Evolutionary conservation across 225 moss, liverwort and hornwort genomes (phyloP).

Genomic region (Sphagnum tenellum): DNA sequence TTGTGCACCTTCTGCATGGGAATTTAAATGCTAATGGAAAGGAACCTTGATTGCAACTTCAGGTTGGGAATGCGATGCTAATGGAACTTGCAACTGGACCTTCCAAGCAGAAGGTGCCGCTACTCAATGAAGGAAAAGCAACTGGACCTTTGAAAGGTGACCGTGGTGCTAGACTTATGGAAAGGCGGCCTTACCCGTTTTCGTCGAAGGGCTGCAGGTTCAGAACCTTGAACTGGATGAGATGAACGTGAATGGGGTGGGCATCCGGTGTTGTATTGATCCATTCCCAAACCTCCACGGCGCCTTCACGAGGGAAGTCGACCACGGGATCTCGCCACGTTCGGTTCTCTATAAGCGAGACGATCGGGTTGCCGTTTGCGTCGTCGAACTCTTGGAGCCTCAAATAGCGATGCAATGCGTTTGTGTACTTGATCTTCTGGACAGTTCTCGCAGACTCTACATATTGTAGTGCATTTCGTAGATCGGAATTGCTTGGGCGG

Average conservation of each 20-base stretch:
- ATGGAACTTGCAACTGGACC: background rate
- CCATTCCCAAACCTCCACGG: slow-evolving; percentile 24
- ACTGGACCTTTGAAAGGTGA: background rate
- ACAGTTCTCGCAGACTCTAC: no score
- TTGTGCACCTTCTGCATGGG: no score
- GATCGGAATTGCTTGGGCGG: no score
- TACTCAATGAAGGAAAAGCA: background rate
- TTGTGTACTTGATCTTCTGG: background rate
- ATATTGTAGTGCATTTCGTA: no score
- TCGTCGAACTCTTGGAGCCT: slow-evolving; percentile 15
- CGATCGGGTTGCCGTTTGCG: slow-evolving; percentile 7
- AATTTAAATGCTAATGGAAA: no score
- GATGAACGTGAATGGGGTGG: slow-evolving; percentile 19
- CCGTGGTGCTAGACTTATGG: no score
- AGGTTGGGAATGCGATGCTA: background rate
- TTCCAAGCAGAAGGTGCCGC: no score
- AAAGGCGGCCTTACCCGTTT: background rate
- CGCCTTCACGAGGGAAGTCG: slow-evolving; percentile 10
- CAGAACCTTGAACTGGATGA: slow-evolving; percentile 5
- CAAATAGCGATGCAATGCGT: slow-evolving; percentile 2
- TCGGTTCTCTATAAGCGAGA: slow-evolving; percentile 5
- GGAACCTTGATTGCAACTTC: background rate
- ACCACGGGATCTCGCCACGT: slow-evolving; percentile 13
- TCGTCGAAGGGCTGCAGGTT: slow-evolving; percentile 8
- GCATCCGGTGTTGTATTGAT: slow-evolving; percentile 10